Evolutionary conservation across 441 rosid genomes (phyloP).

Genomic region (Corymbia citriodora): DNA sequence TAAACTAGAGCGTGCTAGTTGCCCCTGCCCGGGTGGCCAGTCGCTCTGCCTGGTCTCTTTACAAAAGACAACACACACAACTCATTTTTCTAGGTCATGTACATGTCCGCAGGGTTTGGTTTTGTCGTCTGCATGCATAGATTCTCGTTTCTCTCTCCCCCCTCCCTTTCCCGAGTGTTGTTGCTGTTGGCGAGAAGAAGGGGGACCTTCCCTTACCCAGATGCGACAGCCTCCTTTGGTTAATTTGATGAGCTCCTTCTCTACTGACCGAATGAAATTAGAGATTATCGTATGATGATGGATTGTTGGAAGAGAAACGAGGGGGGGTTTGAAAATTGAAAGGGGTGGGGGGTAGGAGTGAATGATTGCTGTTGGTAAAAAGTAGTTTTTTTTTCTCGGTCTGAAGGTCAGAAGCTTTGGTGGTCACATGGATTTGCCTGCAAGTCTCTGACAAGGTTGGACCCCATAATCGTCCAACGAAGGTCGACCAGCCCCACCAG

Average conservation of each 20-base stretch:
- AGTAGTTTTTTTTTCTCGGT: constrained; percentile 9
- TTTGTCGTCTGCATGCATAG: background rate
- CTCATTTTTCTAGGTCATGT: background rate
- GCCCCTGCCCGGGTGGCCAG: background rate
- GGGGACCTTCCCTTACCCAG: background rate
- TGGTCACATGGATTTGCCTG: constrained; percentile 34
- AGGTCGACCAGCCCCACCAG: constrained; percentile 4
- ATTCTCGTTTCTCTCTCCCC: background rate
- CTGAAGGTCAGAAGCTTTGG: constrained; percentile 7
- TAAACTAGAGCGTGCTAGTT: background rate
- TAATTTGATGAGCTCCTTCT: background rate
- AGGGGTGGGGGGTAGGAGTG: background rate
- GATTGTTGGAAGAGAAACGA: background rate
- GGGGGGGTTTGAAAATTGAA: background rate
- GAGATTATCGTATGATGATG: background rate
- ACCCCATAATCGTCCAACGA: constrained; percentile 21
- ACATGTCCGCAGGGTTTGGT: background rate
- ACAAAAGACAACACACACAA: background rate
- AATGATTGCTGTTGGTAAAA: background rate
- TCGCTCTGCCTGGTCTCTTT: background rate
- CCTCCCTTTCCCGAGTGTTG: background rate
- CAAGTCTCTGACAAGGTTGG: constrained; percentile 29
- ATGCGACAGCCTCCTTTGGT: background rate
- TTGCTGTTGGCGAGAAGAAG: background rate
- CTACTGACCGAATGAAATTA: background rate